Evolutionary conservation across 768 basidiomycete species (phyloP).

Genomic region (Ramaria sp.): DNA sequence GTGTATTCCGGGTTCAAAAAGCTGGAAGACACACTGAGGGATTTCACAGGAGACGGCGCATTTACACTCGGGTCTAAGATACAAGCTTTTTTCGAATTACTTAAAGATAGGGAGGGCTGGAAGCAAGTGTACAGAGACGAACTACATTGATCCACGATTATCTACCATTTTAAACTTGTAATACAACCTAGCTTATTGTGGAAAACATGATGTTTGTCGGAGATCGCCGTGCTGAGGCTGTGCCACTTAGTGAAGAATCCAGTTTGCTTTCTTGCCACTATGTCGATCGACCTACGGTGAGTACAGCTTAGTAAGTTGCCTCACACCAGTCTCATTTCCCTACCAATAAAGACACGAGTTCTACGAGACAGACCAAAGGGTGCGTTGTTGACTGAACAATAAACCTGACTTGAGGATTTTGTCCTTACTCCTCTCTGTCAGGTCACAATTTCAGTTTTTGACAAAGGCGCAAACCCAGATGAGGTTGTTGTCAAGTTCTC

Average conservation of each 20-base stretch:
- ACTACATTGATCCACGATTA: conserved; percentile 25
- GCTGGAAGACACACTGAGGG: conserved; percentile 35
- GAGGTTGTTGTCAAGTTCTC: conserved; percentile 53
- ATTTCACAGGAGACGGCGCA: conserved; percentile 14
- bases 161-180: neutral
- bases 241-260: neutral
- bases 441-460: conserved; percentile 65
- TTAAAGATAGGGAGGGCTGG: conserved; percentile 61
- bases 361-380: conserved; percentile 72
- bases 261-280: neutral
- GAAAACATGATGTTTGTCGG: no score
- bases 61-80: conserved; percentile 38
- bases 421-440: neutral
- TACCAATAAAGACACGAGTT: conserved; percentile 56
- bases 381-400: neutral
- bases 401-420: neutral
- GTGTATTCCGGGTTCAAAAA: conserved; percentile 39
- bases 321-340: no score
- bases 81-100: conserved; percentile 60
- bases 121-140: conserved; percentile 46
- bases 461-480: conserved; percentile 60
- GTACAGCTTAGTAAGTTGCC: neutral
- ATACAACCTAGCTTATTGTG: no score
- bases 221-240: neutral
- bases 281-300: conserved; percentile 8